Evolutionary conservation across 176 grass and related monocot species (phyloP), one percentile per base, ranked within the genome.

Genomic region (Ensete glaucum): DNA sequence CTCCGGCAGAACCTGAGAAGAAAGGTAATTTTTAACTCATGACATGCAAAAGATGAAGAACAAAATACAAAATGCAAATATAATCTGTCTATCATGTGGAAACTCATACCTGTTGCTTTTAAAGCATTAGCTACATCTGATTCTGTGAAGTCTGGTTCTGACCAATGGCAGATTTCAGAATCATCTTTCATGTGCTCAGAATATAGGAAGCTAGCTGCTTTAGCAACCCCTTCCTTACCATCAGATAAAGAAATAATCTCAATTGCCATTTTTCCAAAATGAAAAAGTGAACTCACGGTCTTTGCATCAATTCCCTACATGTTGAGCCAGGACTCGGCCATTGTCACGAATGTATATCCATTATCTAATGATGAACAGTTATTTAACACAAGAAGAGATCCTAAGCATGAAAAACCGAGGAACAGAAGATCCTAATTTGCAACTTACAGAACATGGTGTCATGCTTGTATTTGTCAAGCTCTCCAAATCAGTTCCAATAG

Each of bases 201-300:
- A 79, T 64, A 91, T 74, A 99, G 90, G 53, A 91, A 94, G 77
- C 21, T 91, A 63, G 95, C 90, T 84, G 90, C 90, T 89, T 94
- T 94, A 80, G 86, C 95, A 77, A 87, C 73, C 14, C 84, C 90
- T 77, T 89, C 82, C 81, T 94, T 99, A 75, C 95, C 95, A 91
- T 94, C 82, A 64, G 88, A 85, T 69, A 86, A 78, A 74, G 90
- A 91, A 81, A 94, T 58, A 67, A 79, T 84, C 65, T 99, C 86
- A 79, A 94, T 25, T 12, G 64, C 71, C 85, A 96, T 88, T 62
- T 79, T 80, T 71, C 64, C 83, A 23, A 82, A 66, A 60, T 77
- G 23, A 76, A 26, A 73, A 52, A 71, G 65, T 70, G 80, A 81
- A 82, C 17, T 16, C 50, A 77, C 79, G 7, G 16, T 52, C n/a